phyloP scores from a whole-genome alignment of 2,329 filamentous ascomycete genomes.

The Epicoccum nigrum region DNA sequence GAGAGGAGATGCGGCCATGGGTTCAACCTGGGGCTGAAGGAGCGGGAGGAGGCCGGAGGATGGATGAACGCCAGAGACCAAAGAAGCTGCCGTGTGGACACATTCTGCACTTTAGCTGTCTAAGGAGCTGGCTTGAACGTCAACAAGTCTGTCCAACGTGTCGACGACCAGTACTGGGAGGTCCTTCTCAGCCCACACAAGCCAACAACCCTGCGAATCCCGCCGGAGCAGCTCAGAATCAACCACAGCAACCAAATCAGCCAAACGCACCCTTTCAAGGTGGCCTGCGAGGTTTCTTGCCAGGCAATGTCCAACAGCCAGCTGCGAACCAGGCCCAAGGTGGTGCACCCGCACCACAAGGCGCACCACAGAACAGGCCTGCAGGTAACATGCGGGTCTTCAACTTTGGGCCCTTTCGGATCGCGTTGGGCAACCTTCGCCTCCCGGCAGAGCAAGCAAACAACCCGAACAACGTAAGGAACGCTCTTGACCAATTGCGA shows the following conservation, averaged over 20 bases:
- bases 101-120: conserved; percentile 89
- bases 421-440: conserved; percentile 45
- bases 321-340: conserved; percentile 33
- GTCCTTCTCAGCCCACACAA: conserved; percentile 36
- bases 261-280: conserved; percentile 23
- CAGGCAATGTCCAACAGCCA: conserved; percentile 26
- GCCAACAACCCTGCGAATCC: conserved; percentile 35
- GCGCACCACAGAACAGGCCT: conserved; percentile 28
- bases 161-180: conserved; percentile 74
- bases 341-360: conserved; percentile 25
- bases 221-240: conserved; percentile 29
- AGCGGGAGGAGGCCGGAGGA: conserved; percentile 48
- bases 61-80: conserved; percentile 82
- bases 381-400: conserved; percentile 45
- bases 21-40: conserved; percentile 55
- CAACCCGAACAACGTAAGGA: conserved; percentile 30
- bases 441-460: conserved; percentile 35
- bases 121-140: conserved; percentile 95
- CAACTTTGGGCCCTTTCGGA: conserved; percentile 45
- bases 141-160: conserved; percentile 98
- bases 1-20: conserved; percentile 93
- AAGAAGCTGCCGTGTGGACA: conserved; percentile 98
- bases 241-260: conserved; percentile 14
- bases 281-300: conserved; percentile 28
- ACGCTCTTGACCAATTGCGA: conserved; percentile 34